Base-by-base conservation (phyloP, 768 basidiomycete species). In the Kwoniella shandongensis region DNA sequence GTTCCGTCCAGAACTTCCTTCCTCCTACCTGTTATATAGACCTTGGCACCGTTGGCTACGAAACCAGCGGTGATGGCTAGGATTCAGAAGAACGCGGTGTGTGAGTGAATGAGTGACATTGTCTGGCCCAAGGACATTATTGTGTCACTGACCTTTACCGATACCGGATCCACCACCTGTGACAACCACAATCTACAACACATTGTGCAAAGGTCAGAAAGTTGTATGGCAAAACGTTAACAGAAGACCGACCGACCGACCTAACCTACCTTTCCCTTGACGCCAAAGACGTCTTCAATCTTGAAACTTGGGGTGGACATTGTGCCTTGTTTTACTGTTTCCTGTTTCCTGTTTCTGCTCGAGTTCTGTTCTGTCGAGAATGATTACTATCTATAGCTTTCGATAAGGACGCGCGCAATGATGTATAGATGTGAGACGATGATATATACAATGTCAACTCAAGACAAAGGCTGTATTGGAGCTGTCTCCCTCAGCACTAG, bases 91-190 rank as follows among this genome's bases (percentile, higher is more conserved):
- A 8, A 50, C n/a, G 3, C 48, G 4, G 10, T 3, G 15, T 20
- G 10, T 25, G 12, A 32, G 6, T 30, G 8, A 32, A 15, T 23
- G 1, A 13, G 17, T 41, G 22, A 42, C 51, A 13, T 7, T 25
- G 55, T 36, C 50, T 38, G 18, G 44, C 29, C 44, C 47, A 35
- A 35, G n/a, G 25, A 32, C 27, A 41, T 17, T 13, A 18, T 15
- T 40, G 2, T 4, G 27, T 22, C 2, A 39, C 48, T 45, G 17
- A 61, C 55, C 61, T 41, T 62, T 66, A 15, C 61, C 80, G 80
- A 65, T 80, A 81, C 67, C 69, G 0, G 67, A 67, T 18, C 68
- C 70, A 11, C 70, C 73, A 39, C 73, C 73, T 0, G 73, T 74
- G 32, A 74, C 62, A 12, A 74, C 62, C 6, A 63, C 63, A n/a